Evolutionary conservation across 2,329 filamentous ascomycete genomes (phyloP), one percentile per base, ranked within the genome.

Genomic region (Pseudogymnoascus sp.): DNA sequence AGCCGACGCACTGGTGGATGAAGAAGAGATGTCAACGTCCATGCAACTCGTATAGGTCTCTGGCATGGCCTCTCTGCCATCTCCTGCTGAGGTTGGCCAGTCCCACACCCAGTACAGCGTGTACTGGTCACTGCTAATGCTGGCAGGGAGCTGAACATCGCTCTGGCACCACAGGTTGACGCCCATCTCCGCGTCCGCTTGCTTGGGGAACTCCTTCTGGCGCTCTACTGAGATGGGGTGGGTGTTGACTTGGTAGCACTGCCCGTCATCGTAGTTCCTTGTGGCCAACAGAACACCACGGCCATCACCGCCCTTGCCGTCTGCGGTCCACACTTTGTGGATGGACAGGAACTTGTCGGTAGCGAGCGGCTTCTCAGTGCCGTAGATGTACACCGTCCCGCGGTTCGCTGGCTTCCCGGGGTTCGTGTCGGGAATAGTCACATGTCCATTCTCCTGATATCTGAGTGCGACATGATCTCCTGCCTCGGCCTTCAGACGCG

Each of bases 61-160:
- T 65, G 80, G 77, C 67, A 82, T 82, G 68, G 71, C 73, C 57
- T 70, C 73, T 73, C 3, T 74, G 66, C 6, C 71, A 61, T 36
- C 11, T 69, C 76, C 76, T 2, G 33, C 38, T 1, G 38, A 13
- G 26, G 62, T 64, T 0, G 87, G 87, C 91, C 91, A 97, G 75
- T 95, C 88, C 93, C 93, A 97, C 57, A 96, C 87, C 93, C 92
- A 97, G 79, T 96, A 95, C 61, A 96, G 77, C 3, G 91, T 93
- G 73, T 91, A 89, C n/a, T 4, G 10, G 9, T 57, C 17, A 11
- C 50, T 57, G 31, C 82, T 80, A 42, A 85, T 82, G 40, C 85
- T 85, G 6, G 79, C 73, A 2, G 62, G 50, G 9, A 57, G 47
- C 4, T 33, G 31, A 31, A 63, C 7, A 23, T 63, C 53, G 62